Base-by-base conservation (phyloP, 192 early-diverging fungal genomes). In the Spizellomyces sp. region DNA sequence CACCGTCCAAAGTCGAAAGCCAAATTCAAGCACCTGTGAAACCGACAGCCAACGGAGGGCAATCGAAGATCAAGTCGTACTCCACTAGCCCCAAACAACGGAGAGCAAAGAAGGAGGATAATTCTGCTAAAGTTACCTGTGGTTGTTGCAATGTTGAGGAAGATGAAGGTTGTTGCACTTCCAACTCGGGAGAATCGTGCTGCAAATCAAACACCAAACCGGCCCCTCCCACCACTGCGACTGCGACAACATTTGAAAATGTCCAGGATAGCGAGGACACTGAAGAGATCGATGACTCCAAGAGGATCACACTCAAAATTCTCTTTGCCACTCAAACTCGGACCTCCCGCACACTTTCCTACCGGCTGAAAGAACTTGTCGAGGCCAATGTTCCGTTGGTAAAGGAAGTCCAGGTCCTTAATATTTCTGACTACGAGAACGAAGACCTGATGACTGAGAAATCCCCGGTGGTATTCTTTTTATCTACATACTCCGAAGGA, bases 401-500 rank as follows among this genome's bases (percentile, higher is more conserved):
- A 45, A 73, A 14, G 44, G 58, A 10, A 67, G 78, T 79, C n/a
- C 64, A 77, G 8, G 45, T 84, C 5, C 66, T 87, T 52, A 82
- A 88, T 73, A 84, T 90, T 62, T 80, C 83, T 48, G 85, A 88
- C 21, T 90, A 88, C 48, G 88, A 90, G 17, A 87, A 80, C 42
- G 88, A 90, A 57, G 81, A 84, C 63, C 79, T 91, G 50, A 69
- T 87, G 58, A 68, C 80, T 17, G 81, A 87, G 56, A 83, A 80
- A 4, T 64, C 76, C 12, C 77, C 86, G 5, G 86, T 84, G 56
- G 65, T 90, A 22, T 91, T 91, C 69, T 72, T 90, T 48, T 67
- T 91, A 1, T 84, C 88, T 14, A 88, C 86, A 6, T 90, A 90
- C 67, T 84, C 86, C 44, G 87, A 89, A 15, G 90, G 89, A 58